Evolutionary conservation across 2,329 filamentous ascomycete genomes (phyloP), one percentile per base, ranked within the genome.

Genomic region (Bisporella sp.): DNA sequence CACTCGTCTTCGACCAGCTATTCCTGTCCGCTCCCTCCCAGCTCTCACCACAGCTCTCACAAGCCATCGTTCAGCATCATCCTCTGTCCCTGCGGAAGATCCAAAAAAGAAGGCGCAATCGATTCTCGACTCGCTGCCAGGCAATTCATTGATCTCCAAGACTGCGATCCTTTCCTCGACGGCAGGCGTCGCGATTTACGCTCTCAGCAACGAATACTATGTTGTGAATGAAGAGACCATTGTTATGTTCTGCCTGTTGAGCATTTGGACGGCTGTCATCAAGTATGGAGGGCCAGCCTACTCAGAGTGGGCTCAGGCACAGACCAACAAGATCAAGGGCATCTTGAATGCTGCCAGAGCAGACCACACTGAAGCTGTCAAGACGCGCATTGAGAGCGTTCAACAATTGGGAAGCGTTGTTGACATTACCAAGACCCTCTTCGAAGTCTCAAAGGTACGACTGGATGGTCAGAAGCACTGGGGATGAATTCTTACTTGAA

Each of bases 151-250:
- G 59, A 76, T 95, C 69, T 95, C 89, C 73, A 99, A 99, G 85
- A 90, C 89, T 63, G 93, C 93, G 67, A 92, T 96, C 69, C 86
- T 99, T 66, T 97, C 92, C 68, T 91, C 89, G 65, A 85, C 86
- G 59, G 89, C 93, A 66, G 92, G 87, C 75, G 74, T 95, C 64
- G 91, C 88, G 66, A 81, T 95, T 71, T 95, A 93, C 69, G 93
- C 90, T 67, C 90, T 99, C 75, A 95, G 88, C 84, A 99, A 95
- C 77, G 93, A 99, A 82, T 90, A 97, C 79, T 97, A 96, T 75
- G 90, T 99, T 70, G 81, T 99, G 75, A 99, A 99, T 78, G 93
- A 99, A 81, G 93, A 99, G 79, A 87, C 91, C 58, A 87, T 99
- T 69, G 88, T 95, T 68, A 88, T 89, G 61, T 82, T 99, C 75